Evolutionary conservation across 768 basidiomycete genomes (phyloP), one percentile per base, ranked within the genome.

Genomic region (Exsudoporus frostii): DNA sequence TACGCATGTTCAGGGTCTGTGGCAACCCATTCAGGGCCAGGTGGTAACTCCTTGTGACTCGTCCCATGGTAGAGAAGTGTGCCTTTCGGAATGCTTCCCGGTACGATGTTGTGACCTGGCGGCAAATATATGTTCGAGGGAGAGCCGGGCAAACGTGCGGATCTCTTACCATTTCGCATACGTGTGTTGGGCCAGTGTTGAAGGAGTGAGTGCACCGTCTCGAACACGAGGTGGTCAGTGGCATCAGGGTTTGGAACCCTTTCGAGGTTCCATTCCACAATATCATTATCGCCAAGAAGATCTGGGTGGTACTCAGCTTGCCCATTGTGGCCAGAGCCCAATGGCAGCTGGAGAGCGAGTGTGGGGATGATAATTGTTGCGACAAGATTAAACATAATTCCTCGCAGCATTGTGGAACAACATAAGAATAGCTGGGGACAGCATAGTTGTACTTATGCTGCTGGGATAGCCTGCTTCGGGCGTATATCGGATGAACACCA

Each of bases 121-220:
- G 33, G 55, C 37, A 27, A 20, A 11, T 3, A 56, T 59, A 50
- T 4, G 45, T 61, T 65, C 1, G 46, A 50, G 6, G 54, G 55
- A 19, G 52, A 36, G 59, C 50, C 59, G 25, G 59, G 60, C 4
- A 58, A 51, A 7, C 48, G 48, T 2, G 37, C 40, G 1, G 2
- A 14, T 9, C 5, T 8, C 67, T 45, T 47, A 75, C 76, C 76
- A 57, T 77, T 77, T 45, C 76, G 68, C 63, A 77, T 76, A 4
- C 75, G 72, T 0, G 76, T 76, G 47, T 78, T 76, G 15, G 74
- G 72, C 76, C 77, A 78, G 51, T 72, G 75, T 42, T 78, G 75
- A 11, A 76, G 64, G 1, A 65, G 17, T 64, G 57, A 38, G 66
- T 58, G 20, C 58, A 64, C 53, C 58, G 67, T 53, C 59, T 66